phyloP scores from a whole-genome alignment of 2,329 filamentous ascomycete species.

The Penicillium sclerotigenum region DNA sequence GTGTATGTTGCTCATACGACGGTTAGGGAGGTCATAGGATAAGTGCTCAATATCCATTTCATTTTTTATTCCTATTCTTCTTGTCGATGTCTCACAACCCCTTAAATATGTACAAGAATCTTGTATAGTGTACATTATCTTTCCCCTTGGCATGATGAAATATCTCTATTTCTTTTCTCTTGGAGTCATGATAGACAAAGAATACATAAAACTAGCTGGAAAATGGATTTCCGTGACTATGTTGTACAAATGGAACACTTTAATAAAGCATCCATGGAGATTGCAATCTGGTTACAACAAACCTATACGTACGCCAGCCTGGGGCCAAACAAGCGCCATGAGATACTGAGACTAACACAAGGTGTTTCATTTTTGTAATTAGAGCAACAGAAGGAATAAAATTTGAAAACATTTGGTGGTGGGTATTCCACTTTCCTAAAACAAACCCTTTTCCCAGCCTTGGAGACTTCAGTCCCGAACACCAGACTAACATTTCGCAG shows the following conservation, averaged over 20 bases:
- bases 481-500: conserved; percentile 9
- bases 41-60: conserved; percentile 20
- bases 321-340: background rate
- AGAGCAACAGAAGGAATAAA: conserved; percentile 1
- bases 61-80: conserved; percentile 7
- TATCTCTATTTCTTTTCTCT: no score
- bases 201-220: background rate
- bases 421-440: conserved; percentile 20
- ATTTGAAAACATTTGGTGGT: conserved; percentile 7
- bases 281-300: background rate
- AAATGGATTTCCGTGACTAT: background rate
- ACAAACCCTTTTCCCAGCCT: conserved; percentile 6
- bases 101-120: background rate
- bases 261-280: background rate
- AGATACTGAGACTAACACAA: background rate
- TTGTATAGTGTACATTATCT: background rate
- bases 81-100: background rate
- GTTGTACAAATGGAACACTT: background rate
- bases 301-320: background rate
- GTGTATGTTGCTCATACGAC: conserved; percentile 26
- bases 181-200: background rate
- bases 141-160: background rate
- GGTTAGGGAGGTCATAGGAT: conserved; percentile 22
- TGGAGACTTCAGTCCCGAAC: conserved; percentile 10
- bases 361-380: conserved; percentile 4